phyloP scores from a whole-genome alignment of 352 stramenopile species.

The Pythium sp. region DNA sequence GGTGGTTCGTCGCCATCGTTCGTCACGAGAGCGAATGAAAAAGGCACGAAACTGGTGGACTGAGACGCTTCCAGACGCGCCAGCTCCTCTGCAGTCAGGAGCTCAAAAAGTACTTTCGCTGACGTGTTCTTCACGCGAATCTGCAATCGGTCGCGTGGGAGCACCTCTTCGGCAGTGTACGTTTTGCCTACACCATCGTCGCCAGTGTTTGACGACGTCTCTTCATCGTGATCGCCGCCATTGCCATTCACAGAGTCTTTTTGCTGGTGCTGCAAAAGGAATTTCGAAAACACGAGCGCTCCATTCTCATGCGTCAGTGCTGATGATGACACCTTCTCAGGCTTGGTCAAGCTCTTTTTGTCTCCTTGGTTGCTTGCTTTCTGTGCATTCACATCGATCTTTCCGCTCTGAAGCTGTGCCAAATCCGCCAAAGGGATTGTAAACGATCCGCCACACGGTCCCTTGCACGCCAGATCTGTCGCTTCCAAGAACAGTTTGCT shows the following conservation, averaged over 20 bases:
- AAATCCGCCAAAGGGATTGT: constrained; percentile 60
- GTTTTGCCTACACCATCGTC: neutral
- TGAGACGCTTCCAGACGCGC: constrained; percentile 24
- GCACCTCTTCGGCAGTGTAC: neutral
- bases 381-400: neutral
- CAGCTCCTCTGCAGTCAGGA: constrained; percentile 34
- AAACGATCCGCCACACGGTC: constrained; percentile 51
- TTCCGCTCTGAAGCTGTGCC: constrained; percentile 17
- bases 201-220: neutral
- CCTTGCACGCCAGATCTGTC: constrained; percentile 59
- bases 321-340: constrained; percentile 13
- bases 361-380: neutral
- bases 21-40: constrained; percentile 50
- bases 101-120: constrained; percentile 60
- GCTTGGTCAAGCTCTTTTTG: neutral
- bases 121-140: constrained; percentile 64
- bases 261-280: constrained; percentile 27
- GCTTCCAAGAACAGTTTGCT: constrained; percentile 58
- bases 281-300: constrained; percentile 56
- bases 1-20: constrained; percentile 34
- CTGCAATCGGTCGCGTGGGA: constrained; percentile 46
- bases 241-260: constrained; percentile 6
- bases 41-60: constrained; percentile 40
- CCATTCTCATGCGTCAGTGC: constrained; percentile 58
- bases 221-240: constrained; percentile 11